Evolutionary conservation across 139 green algal species (phyloP).

Genomic region (Chlamydomonas urium): DNA sequence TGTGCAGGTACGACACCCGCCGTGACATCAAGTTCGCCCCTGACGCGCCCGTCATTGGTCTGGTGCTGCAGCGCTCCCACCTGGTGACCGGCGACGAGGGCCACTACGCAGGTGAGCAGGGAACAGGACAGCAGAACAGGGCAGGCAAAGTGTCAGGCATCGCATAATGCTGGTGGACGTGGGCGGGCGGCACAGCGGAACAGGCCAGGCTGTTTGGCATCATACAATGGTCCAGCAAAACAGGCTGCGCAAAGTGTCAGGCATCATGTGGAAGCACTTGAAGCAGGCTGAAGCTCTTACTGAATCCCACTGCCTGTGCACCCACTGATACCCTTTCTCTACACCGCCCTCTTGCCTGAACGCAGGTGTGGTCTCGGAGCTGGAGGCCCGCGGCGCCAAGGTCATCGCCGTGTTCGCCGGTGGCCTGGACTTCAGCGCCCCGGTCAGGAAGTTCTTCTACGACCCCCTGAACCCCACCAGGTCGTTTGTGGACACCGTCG

Average conservation of each 20-base stretch:
- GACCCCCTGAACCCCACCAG: conserved; percentile 81
- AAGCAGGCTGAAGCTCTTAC: too few relatives aligned
- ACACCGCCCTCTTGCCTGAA: too few relatives aligned
- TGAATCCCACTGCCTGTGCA: too few relatives aligned
- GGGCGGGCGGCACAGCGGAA: too few relatives aligned
- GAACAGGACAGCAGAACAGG: too few relatives aligned
- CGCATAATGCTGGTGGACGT: too few relatives aligned
- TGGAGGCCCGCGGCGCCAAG: conserved; percentile 91
- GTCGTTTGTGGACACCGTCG: conserved; percentile 82
- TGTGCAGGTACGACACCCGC: conserved; percentile 83
- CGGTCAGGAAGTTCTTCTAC: conserved; percentile 98
- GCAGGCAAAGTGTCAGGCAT: too few relatives aligned
- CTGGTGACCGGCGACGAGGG: conserved; percentile 97
- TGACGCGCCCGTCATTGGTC: conserved; percentile 89
- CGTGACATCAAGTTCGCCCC: conserved; percentile 80
- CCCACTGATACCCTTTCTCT: too few relatives aligned
- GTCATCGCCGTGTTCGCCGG: conserved; percentile 95
- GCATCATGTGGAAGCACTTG: too few relatives aligned
- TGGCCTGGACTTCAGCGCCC: conserved; percentile 93
- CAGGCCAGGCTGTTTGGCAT: background rate
- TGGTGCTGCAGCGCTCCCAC: conserved; percentile 97
- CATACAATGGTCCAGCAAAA: too few relatives aligned
- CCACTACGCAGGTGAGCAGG: conserved; percentile 92
- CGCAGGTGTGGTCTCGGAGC: conserved; percentile 85
- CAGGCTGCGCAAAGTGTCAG: too few relatives aligned